These are phyloP conservation scores for Xylaria sp. DNA, from an alignment of 2,329 filamentous ascomycete genomes.

Conservation along the genomic window DNA sequence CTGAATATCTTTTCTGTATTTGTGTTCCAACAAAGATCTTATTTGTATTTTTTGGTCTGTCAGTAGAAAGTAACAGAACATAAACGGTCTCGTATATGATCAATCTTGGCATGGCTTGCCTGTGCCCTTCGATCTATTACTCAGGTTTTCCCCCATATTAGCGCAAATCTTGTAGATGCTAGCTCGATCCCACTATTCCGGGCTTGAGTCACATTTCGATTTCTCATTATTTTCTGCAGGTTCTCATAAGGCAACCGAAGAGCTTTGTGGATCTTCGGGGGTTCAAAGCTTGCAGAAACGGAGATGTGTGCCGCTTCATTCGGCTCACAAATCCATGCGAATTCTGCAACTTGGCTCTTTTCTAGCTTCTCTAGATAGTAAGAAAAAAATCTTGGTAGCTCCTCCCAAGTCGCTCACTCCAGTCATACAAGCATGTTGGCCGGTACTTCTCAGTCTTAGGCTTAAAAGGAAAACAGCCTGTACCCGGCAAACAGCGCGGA, in stretches of 20 bases:
- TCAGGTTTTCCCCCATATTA: neutral
- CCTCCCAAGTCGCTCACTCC: neutral
- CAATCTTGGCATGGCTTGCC: neutral
- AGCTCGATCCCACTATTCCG: neutral
- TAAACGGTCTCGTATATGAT: neutral
- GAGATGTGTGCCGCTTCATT: neutral
- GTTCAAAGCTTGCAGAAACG: neutral
- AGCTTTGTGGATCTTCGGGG: neutral
- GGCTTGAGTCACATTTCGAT: neutral
- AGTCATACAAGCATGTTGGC: neutral
- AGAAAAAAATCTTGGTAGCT: neutral
- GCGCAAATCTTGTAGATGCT: neutral
- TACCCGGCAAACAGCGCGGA: neutral
- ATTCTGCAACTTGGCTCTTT: neutral
- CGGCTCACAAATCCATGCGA: neutral
- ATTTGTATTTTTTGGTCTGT: neutral
- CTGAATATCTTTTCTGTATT: neutral
- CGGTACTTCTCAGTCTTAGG: neutral
- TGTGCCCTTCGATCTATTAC: neutral
- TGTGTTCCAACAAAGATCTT: neutral
- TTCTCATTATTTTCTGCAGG: neutral
- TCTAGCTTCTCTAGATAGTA: neutral
- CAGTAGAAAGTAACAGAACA: neutral
- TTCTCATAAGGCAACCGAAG: neutral
- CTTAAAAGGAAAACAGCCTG: neutral